Base-by-base conservation (phyloP, 2,329 filamentous ascomycete species). In the Dactylellina drechsleri region DNA sequence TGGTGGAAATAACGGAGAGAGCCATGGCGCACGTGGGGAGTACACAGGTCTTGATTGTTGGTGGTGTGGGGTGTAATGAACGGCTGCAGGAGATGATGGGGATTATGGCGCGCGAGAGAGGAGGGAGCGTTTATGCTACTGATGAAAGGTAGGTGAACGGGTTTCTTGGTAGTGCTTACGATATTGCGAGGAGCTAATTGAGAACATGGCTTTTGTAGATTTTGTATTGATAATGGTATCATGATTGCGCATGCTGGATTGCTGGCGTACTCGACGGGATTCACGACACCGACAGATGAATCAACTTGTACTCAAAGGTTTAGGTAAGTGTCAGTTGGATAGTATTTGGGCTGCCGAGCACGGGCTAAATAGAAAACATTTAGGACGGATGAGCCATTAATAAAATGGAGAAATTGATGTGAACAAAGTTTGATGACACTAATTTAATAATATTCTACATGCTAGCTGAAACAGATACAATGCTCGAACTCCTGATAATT, bases 161-260 rank as follows among this genome's bases (percentile, higher is more conserved):
- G 3, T 31, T 49, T 49, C 54, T 13, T 28, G 31, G 43, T 16
- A 36, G 2, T 23, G 18, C 7, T n/a, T 59, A 23, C 12, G 40
- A 18, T 12, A 56, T 41, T 28, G n/a, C 12, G 41, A 47, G 5
- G n/a, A 18, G 20, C 26, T 58, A 20, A 26, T 50, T 10, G 40
- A 16, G 1, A n/a, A 13, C 41, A 4, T 40, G 23, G 15, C 54
- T 10, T 7, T 61, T 15, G n/a, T 28, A 71, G 66, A 53, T 99
- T 97, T 82, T 99, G 95, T 82, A 99, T 99, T 79, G 95, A 99
- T 83, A 99, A 99, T 80, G 95, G 95, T 57, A 98, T 99, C 81
- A 99, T 99, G 95, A 99, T 99, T 84, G 95, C 95, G 0, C 94
- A 99, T 82, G 95, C 95, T 1, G 95, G 95, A 1, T 83, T 99